phyloP scores from a whole-genome alignment of 2,329 filamentous ascomycete species.

The Colletotrichum australisinense region DNA sequence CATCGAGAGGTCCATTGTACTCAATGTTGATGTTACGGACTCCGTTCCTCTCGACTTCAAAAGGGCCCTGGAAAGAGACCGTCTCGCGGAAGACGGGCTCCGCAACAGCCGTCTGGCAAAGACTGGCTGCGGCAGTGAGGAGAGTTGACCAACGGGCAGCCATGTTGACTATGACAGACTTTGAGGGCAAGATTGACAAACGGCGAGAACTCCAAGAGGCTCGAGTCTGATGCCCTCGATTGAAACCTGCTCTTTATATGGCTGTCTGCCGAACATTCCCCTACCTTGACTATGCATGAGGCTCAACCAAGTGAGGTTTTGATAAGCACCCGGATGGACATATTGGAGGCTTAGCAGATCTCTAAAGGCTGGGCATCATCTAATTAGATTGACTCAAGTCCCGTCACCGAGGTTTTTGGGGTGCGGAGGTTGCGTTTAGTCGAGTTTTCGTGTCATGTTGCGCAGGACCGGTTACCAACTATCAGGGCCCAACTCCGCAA shows the following conservation, averaged over 20 bases:
- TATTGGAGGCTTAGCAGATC: slow-evolving; percentile 2
- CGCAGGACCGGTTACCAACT: slow-evolving; percentile 7
- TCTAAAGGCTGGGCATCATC: slow-evolving; percentile 1
- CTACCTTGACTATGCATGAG: neutral
- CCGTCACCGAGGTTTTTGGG: neutral
- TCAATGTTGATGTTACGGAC: slow-evolving; percentile 39
- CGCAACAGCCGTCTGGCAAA: slow-evolving; percentile 9
- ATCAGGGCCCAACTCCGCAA: slow-evolving; percentile 16
- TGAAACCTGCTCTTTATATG: neutral
- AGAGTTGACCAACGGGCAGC: slow-evolving; percentile 19
- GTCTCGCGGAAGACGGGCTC: slow-evolving; percentile 17
- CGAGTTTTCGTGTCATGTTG: slow-evolving; percentile 3
- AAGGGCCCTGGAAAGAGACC: slow-evolving; percentile 21
- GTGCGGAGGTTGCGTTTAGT: slow-evolving; percentile 4
- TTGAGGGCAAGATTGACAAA: neutral
- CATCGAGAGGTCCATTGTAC: slow-evolving; percentile 37
- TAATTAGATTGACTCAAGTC: slow-evolving; percentile 8
- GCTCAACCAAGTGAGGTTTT: slow-evolving; percentile 9
- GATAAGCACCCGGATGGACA: slow-evolving; percentile 22
- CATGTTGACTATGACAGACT: neutral
- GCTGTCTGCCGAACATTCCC: neutral
- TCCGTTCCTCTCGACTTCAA: slow-evolving; percentile 33
- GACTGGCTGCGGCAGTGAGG: slow-evolving; percentile 12
- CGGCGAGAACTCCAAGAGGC: neutral
- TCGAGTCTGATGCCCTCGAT: too few relatives aligned